phyloP scores from a whole-genome alignment of 2,329 filamentous ascomycete species.

The Hypoxylon sp. region DNA sequence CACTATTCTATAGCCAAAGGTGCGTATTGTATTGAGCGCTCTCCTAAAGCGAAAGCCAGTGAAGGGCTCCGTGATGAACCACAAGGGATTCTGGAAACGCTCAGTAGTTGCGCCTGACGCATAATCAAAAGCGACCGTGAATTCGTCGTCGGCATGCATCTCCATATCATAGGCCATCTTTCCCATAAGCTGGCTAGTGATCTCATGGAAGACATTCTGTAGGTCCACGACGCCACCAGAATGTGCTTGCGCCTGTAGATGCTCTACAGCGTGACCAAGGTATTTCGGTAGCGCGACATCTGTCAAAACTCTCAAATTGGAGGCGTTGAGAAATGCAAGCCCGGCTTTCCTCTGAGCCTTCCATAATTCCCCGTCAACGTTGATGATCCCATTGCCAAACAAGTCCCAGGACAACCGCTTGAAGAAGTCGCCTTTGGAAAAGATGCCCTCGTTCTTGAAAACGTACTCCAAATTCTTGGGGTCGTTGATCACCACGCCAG shows the following conservation, averaged over 20 bases:
- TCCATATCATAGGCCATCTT: constrained; percentile 79
- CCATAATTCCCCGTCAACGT: constrained; percentile 75
- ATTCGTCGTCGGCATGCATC: constrained; percentile 73
- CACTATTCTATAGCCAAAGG: constrained; percentile 72
- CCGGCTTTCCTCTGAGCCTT: constrained; percentile 74
- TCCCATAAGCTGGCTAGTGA: constrained; percentile 77
- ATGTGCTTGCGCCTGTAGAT: constrained; percentile 56
- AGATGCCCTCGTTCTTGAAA: constrained; percentile 72
- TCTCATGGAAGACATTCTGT: constrained; percentile 73
- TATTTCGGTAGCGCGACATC: constrained; percentile 70
- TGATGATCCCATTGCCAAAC: constrained; percentile 77
- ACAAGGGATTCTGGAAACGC: constrained; percentile 77
- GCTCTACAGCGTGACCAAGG: constrained; percentile 60
- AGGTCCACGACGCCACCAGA: constrained; percentile 63
- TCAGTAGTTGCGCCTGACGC: constrained; percentile 73
- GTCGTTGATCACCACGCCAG: constrained; percentile 74
- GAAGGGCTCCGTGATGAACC: constrained; percentile 71
- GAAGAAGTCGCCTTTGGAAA: constrained; percentile 75
- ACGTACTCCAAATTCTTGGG: constrained; percentile 74
- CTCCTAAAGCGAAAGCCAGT: constrained; percentile 63
- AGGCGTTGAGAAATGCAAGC: constrained; percentile 69
- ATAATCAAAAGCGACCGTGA: constrained; percentile 73
- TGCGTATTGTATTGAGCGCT: constrained; percentile 66
- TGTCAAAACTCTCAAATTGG: constrained; percentile 71
- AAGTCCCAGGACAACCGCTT: constrained; percentile 72